These are phyloP conservation scores for Fonsecaea pugnacius DNA, from an alignment of 2,329 filamentous ascomycete genomes.

Conservation along the genomic window DNA sequence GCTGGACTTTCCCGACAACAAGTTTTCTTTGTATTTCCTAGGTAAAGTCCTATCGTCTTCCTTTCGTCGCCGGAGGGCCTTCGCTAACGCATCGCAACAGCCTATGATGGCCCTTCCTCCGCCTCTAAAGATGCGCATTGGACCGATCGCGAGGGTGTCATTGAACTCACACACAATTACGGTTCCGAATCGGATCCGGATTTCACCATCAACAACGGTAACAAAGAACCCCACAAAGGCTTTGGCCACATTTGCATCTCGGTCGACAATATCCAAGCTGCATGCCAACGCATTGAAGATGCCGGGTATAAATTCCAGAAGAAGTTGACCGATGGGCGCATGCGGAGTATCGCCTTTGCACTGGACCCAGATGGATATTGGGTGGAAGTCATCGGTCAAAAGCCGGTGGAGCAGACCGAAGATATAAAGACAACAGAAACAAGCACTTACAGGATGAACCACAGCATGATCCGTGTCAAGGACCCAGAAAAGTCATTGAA, in stretches of 20 bases:
- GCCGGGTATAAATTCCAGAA: slow-evolving; percentile 95
- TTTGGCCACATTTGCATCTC: slow-evolving; percentile 87
- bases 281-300: slow-evolving; percentile 85
- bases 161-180: slow-evolving; percentile 84
- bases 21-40: slow-evolving; percentile 95
- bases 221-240: slow-evolving; percentile 81
- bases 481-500: slow-evolving; percentile 72
- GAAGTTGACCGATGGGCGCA: slow-evolving; percentile 84
- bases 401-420: slow-evolving; percentile 72
- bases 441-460: slow-evolving; percentile 70
- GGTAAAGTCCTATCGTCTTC: slow-evolving; percentile 12
- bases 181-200: slow-evolving; percentile 83
- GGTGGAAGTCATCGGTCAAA: slow-evolving; percentile 64
- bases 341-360: slow-evolving; percentile 86
- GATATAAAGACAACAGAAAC: slow-evolving; percentile 72
- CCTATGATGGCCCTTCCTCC: slow-evolving; percentile 77
- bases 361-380: slow-evolving; percentile 87
- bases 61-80: background rate
- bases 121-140: slow-evolving; percentile 74
- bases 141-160: slow-evolving; percentile 81
- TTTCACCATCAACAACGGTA: slow-evolving; percentile 85
- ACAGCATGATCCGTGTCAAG: slow-evolving; percentile 89
- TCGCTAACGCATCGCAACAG: slow-evolving; percentile 43
- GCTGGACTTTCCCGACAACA: slow-evolving; percentile 79
- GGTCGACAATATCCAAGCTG: slow-evolving; percentile 83